These are phyloP conservation scores for Ormosia emarginata DNA, from an alignment of 306 rosid genomes.

Conservation along the genomic window DNA sequence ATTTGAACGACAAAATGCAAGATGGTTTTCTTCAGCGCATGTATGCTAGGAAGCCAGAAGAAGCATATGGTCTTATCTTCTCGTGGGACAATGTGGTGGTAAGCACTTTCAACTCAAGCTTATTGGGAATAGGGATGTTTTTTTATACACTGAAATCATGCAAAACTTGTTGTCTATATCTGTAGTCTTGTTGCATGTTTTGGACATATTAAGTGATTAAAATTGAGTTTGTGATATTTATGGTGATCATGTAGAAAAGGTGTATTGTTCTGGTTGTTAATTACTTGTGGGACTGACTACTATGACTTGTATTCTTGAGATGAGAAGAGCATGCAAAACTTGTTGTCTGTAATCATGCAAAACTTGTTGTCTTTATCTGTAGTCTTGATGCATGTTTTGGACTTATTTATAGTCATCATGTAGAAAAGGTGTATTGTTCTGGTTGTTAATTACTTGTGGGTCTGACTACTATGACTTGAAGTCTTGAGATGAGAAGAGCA, in stretches of 20 bases:
- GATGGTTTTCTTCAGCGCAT: constrained; percentile 89
- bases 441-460: neutral
- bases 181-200: neutral
- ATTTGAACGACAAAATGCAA: constrained; percentile 87
- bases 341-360: no score
- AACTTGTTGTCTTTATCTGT: no score
- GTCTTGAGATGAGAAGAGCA: constrained; percentile 9
- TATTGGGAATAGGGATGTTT: neutral
- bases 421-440: neutral
- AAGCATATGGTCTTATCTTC: constrained; percentile 93
- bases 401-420: no score
- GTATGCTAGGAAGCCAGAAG: constrained; percentile 98
- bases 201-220: constrained; percentile 3
- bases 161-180: constrained; percentile 11
- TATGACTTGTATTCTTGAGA: neutral
- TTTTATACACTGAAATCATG: neutral
- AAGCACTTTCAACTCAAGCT: constrained; percentile 25
- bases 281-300: neutral
- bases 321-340: neutral
- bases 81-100: constrained; percentile 98
- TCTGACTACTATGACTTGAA: neutral
- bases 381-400: no score
- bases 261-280: constrained; percentile 4
- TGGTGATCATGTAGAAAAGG: neutral
- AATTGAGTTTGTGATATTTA: constrained; percentile 4